Conservation (phyloP, 257 asterid species). For the Cynanchum wilfordii region DNA sequence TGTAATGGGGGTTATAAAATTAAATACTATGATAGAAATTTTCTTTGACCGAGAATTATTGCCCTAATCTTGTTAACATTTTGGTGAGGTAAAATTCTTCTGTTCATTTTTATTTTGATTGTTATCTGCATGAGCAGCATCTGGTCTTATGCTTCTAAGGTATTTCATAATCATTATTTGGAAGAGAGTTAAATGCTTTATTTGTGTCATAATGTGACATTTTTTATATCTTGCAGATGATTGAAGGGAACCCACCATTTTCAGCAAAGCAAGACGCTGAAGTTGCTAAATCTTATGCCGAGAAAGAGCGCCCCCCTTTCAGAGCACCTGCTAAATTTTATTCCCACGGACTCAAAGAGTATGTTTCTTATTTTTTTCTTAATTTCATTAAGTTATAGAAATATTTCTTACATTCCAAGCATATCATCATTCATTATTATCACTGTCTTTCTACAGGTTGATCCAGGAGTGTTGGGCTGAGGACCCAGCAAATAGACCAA, state of each 20-base stretch:
- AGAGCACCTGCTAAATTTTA: constrained; percentile 61
- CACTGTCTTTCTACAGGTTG: constrained; percentile 47
- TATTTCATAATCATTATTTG: not conserved
- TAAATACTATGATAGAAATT: not conserved
- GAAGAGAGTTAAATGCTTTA: too few relatives aligned
- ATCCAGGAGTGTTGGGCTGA: constrained; percentile 90
- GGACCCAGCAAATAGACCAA: constrained; percentile 63
- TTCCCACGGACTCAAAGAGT: constrained; percentile 83
- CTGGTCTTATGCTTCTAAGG: not conserved
- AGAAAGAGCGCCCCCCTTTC: constrained; percentile 81
- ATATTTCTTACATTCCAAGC: not conserved
- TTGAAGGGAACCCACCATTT: constrained; percentile 83
- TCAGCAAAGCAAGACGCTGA: constrained; percentile 49
- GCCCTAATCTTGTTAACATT: not conserved
- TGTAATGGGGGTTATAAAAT: not conserved
- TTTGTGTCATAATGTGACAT: constrained; percentile 25
- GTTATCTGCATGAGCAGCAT: not conserved
- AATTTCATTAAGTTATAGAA: not conserved
- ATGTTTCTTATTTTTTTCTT: constrained; percentile 18
- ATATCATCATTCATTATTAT: not conserved
- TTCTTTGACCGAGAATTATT: not conserved
- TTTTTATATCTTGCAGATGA: constrained; percentile 57
- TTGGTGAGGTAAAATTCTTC: not conserved
- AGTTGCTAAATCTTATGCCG: constrained; percentile 52
- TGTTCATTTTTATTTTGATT: not conserved